Percentiles rank a stretch among this genome's conserved stretches.
Evolutionary conservation across 2,329 filamentous ascomycete species (phyloP).

Genomic region (Diaporthe caulivora): DNA sequence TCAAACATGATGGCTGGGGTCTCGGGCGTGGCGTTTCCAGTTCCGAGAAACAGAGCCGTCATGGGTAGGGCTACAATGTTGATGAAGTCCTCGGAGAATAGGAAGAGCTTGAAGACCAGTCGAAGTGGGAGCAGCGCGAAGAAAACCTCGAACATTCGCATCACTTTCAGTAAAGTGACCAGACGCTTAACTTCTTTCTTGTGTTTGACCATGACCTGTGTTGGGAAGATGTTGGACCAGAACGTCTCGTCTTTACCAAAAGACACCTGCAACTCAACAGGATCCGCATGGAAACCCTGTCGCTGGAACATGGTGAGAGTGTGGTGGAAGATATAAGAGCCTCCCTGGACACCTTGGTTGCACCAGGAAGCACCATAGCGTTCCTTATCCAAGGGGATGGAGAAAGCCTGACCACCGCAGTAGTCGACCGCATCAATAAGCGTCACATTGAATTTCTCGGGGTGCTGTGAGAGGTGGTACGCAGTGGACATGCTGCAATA

Average conservation of each 20-base stretch:
- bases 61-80: conserved; percentile 79
- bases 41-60: conserved; percentile 77
- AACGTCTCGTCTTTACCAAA: conserved; percentile 73
- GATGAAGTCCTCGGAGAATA: conserved; percentile 51
- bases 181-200: conserved; percentile 69
- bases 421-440: conserved; percentile 68
- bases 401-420: conserved; percentile 73
- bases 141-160: conserved; percentile 71
- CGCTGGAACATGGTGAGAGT: conserved; percentile 74
- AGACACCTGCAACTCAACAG: conserved; percentile 71
- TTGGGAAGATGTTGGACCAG: conserved; percentile 76
- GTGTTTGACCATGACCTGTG: conserved; percentile 66
- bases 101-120: conserved; percentile 74
- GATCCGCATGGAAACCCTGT: conserved; percentile 63
- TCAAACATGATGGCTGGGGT: conserved; percentile 78
- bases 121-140: conserved; percentile 74
- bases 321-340: conserved; percentile 74
- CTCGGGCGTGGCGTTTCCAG: conserved; percentile 69
- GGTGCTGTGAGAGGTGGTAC: conserved; percentile 69
- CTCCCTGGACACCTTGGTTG: conserved; percentile 75
- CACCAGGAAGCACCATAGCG: conserved; percentile 72
- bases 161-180: conserved; percentile 65
- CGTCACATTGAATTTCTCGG: conserved; percentile 70
- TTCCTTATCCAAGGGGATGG: conserved; percentile 69
- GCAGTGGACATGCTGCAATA: conserved; percentile 65